phyloP scores from a whole-genome alignment of 768 basidiomycete genomes.

The Hortiboletus campestris region DNA sequence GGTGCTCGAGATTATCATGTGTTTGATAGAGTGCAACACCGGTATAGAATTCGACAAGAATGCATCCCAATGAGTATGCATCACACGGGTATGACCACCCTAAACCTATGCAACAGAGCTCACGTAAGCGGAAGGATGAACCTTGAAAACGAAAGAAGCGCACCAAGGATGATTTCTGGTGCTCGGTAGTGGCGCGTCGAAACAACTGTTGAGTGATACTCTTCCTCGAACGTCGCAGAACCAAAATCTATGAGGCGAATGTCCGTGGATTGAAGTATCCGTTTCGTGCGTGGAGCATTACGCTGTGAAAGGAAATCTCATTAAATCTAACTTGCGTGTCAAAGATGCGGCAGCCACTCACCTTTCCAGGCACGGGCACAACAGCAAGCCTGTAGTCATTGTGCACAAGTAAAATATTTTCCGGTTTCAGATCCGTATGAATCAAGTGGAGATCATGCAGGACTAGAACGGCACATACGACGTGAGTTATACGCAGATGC shows the following conservation, averaged over 20 bases:
- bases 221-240: slow-evolving; percentile 95
- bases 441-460: slow-evolving; percentile 87
- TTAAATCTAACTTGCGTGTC: slow-evolving; percentile 1
- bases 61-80: slow-evolving; percentile 97
- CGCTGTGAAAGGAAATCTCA: slow-evolving; percentile 43
- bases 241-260: slow-evolving; percentile 98
- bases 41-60: slow-evolving; percentile 97
- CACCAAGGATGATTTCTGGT: slow-evolving; percentile 97
- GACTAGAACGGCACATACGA: slow-evolving; percentile 47
- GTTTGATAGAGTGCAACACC: slow-evolving; percentile 99
- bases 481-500: background rate
- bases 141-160: slow-evolving; percentile 26
- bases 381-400: slow-evolving; percentile 69
- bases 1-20: slow-evolving; percentile 97
- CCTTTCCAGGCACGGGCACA: slow-evolving; percentile 67
- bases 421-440: slow-evolving; percentile 98
- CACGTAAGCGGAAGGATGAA: slow-evolving; percentile 17
- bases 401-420: slow-evolving; percentile 93
- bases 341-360: slow-evolving; percentile 23
- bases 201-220: slow-evolving; percentile 98
- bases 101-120: slow-evolving; percentile 55
- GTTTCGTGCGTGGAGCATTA: slow-evolving; percentile 65
- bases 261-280: slow-evolving; percentile 81
- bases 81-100: slow-evolving; percentile 99
- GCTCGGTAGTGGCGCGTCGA: slow-evolving; percentile 98